Conservation (phyloP, 2,329 filamentous ascomycete genomes). For the Amphichorda felina region DNA sequence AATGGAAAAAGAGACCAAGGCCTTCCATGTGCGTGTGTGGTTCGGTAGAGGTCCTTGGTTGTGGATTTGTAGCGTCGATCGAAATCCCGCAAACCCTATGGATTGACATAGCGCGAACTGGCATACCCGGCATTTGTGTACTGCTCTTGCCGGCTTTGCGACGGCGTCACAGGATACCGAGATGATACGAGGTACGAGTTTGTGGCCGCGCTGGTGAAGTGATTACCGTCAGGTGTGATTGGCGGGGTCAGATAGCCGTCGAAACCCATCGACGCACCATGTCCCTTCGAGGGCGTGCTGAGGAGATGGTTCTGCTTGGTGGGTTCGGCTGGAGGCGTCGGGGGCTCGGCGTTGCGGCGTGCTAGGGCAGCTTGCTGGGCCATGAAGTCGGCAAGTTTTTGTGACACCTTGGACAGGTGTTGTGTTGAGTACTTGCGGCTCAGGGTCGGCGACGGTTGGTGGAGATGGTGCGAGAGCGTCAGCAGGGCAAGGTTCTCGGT, state of each 20-base stretch:
- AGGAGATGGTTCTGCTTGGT: conserved; percentile 50
- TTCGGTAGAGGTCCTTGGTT: not conserved
- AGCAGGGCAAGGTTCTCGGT: conserved; percentile 57
- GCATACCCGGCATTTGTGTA: conserved; percentile 17
- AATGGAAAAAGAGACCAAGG: not conserved
- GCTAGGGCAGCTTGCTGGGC: conserved; percentile 45
- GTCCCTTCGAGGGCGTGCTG: conserved; percentile 69
- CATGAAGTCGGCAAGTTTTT: conserved; percentile 45
- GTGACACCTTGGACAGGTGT: conserved; percentile 39
- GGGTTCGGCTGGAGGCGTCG: conserved; percentile 42
- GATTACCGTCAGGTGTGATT: conserved; percentile 65
- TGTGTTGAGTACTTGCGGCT: conserved; percentile 47
- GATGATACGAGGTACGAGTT: conserved; percentile 33
- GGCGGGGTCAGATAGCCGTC: conserved; percentile 76
- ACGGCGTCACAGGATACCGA: conserved; percentile 51
- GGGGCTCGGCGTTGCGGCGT: conserved; percentile 36
- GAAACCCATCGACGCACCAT: conserved; percentile 49
- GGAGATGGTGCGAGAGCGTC: conserved; percentile 45
- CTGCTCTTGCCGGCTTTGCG: conserved; percentile 16
- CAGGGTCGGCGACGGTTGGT: conserved; percentile 44
- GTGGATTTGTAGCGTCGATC: too few relatives aligned
- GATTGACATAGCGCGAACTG: conserved; percentile 6
- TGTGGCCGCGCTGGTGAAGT: conserved; percentile 32
- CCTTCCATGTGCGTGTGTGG: too few relatives aligned
- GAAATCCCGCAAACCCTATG: not conserved